Base-by-base conservation (phyloP, 805 yeast species). In the Millerago galiae region DNA sequence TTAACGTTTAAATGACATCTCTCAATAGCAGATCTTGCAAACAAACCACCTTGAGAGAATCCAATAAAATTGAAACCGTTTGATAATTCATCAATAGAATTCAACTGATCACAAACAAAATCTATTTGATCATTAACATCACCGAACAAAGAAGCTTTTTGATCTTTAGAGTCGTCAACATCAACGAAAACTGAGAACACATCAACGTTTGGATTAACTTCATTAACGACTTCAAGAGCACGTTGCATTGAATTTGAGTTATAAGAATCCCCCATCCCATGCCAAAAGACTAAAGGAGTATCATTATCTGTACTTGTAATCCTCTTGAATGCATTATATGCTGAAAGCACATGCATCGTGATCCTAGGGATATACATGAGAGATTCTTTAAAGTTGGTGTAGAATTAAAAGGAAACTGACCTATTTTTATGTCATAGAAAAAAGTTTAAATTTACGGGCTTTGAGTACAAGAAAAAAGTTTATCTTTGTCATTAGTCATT, bases 21-120 rank as follows among this genome's bases (percentile, higher is more conserved):
- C 55, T 86, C 83, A 25, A 77, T 66, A 25, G 81, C 71, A 5
- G 81, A 81, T 36, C 95, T 62, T n/a, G 83, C 62, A 47, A 85
- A 79, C n/a, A 85, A 60, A 0, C 95, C 95, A 33, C 95, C 95
- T 56, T 85, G 95, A 0, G 91, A 83, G 50, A 82, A 80, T 5
- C 95, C 95, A 33, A 85, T 69, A 6, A 81, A 85, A 56, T 83
- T 81, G 54, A 83, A 81, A 0, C 90, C 90, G 28, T 61, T 43
- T 2, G 44, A 39, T 8, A 83, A 62, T 42, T 71, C 75, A 1
- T 76, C 63, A 2, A 74, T 65, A 1, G 50, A 50, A 0, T 56
- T 40, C n/a, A 85, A 55, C 46, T 77, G 75, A 6, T 68, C 68
- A 57, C 90, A 83, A 0, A 74, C 87, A 5, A 47, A 44, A 1